Conservation (phyloP, 108 stramenopile species). For the Nitzschia sp. region DNA sequence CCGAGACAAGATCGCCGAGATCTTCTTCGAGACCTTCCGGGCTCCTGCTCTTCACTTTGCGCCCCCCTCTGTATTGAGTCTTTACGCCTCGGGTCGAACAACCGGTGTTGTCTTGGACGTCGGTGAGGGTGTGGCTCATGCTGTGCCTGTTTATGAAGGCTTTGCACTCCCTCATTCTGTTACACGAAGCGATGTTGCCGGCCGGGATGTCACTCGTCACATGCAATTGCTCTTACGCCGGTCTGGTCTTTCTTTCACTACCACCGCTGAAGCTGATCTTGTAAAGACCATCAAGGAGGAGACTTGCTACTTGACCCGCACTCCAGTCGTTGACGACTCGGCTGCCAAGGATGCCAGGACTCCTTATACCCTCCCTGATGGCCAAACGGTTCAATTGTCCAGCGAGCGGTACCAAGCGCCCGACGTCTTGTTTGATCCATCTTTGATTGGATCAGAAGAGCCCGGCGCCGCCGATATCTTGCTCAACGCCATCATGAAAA, state of each 20-base stretch:
- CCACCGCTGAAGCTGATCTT: slow-evolving; percentile 91
- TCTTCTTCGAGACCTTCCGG: slow-evolving; percentile 94
- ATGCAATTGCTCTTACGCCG: slow-evolving; percentile 86
- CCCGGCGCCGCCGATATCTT: slow-evolving; percentile 84
- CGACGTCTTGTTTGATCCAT: slow-evolving; percentile 92
- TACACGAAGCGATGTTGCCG: slow-evolving; percentile 89
- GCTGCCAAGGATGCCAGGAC: slow-evolving; percentile 61
- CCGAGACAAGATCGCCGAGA: slow-evolving; percentile 86
- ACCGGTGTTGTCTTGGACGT: slow-evolving; percentile 98
- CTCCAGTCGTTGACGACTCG: slow-evolving; percentile 37
- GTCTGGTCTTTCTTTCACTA: slow-evolving; percentile 84
- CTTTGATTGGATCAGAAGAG: slow-evolving; percentile 89
- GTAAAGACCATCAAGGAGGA: slow-evolving; percentile 94
- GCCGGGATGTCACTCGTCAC: slow-evolving; percentile 91
- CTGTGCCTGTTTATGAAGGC: slow-evolving; percentile 97
- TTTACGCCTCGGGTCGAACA: slow-evolving; percentile 95
- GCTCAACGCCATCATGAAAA: slow-evolving; percentile 81
- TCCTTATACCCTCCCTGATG: slow-evolving; percentile 90
- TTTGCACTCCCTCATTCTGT: slow-evolving; percentile 95
- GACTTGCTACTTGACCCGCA: slow-evolving; percentile 79
- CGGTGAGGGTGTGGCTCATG: slow-evolving; percentile 96
- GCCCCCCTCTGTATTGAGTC: slow-evolving; percentile 88
- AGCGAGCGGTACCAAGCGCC: slow-evolving; percentile 91
- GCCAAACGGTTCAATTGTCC: slow-evolving; percentile 74
- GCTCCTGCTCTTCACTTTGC: slow-evolving; percentile 92